These are phyloP conservation scores for Cyberlindnera misumaiensis DNA, from an alignment of 805 yeast species.

Conservation along the genomic window DNA sequence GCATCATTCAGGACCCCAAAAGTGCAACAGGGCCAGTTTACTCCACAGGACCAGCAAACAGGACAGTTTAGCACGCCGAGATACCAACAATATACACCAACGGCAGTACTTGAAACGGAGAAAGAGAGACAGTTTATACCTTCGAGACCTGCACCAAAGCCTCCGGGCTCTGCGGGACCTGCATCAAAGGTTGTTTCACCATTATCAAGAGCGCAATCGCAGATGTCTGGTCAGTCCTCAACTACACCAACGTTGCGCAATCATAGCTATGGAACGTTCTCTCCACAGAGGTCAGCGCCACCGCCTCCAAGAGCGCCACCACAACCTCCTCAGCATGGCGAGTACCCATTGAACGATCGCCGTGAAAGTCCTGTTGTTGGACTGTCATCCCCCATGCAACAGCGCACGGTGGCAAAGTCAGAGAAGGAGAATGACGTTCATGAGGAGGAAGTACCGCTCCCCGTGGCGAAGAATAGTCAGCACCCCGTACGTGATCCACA, in stretches of 20 bases:
- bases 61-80: constrained; percentile 20
- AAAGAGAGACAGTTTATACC: constrained; percentile 48
- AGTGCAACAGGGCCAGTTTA: constrained; percentile 14
- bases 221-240: constrained; percentile 8
- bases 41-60: constrained; percentile 18
- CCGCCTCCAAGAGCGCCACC: constrained; percentile 24
- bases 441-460: constrained; percentile 18
- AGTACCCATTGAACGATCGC: constrained; percentile 13
- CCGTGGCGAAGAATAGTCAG: constrained; percentile 28
- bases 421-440: background rate
- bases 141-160: constrained; percentile 63
- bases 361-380: background rate
- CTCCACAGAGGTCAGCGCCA: constrained; percentile 21
- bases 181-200: constrained; percentile 24
- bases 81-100: constrained; percentile 18
- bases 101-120: constrained; percentile 7
- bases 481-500: constrained; percentile 41
- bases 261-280: constrained; percentile 8
- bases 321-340: constrained; percentile 20
- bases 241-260: constrained; percentile 14
- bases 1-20: constrained; percentile 30
- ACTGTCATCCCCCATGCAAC: background rate
- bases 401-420: background rate
- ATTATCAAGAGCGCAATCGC: constrained; percentile 17
- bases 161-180: constrained; percentile 29